Base-by-base conservation (phyloP, 116 monocot genomes). In the Cymodocea nodosa region DNA sequence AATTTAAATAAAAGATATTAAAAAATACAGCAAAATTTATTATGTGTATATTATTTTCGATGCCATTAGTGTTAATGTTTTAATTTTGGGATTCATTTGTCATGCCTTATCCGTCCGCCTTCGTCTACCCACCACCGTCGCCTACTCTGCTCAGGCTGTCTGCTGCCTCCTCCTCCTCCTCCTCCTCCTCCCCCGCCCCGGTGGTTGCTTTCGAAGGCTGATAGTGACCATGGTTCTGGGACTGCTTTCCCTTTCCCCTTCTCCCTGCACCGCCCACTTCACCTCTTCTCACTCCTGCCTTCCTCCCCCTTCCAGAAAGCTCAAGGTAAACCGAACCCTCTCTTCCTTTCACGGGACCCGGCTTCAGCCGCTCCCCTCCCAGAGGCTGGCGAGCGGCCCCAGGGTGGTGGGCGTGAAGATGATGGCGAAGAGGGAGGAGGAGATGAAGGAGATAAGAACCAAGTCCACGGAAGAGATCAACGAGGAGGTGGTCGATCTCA, bases 401-500 rank as follows among this genome's bases (percentile, higher is more conserved):
- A 25, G 64, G 34, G 53, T n/a, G 15, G 18, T 53, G 53, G 52
- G 53, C 18, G 74, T 65, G 62, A 71, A 65, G 66, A 77, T 63
- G 74, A 87, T 90, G 87, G 81, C 81, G 65, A 90, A 95, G 83
- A 90, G 87, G 66, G 83, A 80, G 80, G 83, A 83, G 74, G 87
- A 90, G 74, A 4, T 90, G 79, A 80, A 90, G 76, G 87, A 84
- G 22, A 83, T 95, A 1, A 70, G 95, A 67, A 56, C 48, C 9
- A 90, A 78, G 82, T 68, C 74, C 22, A 90, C 90, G 24, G 90
- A 90, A 35, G 82, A 83, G 71, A 75, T 95, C 48, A 85, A 90
- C 36, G 95, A 95, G 76, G 95, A 90, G 79, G 81, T 95, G 22
- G 56, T 90, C 53, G 95, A 95, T 65, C 79, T 95, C 62, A 90